phyloP scores from a whole-genome alignment of 805 yeast species.

The Torulaspora delbrueckii region DNA sequence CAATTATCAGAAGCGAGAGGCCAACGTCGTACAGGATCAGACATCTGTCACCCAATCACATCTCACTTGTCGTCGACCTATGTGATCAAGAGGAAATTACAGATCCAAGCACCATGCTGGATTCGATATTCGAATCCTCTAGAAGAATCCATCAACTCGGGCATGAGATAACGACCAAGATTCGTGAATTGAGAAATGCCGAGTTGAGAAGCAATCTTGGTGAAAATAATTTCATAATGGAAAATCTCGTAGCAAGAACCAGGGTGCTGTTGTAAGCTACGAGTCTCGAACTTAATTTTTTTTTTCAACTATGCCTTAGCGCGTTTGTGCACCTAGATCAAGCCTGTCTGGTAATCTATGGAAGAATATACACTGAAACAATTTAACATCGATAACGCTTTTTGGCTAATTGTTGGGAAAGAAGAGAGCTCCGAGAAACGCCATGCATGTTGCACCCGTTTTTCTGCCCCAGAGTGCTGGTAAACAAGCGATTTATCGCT shows the following conservation, averaged over 20 bases:
- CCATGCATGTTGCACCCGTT: background rate
- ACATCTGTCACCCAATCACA: slow-evolving; percentile 12
- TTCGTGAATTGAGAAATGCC: slow-evolving; percentile 18
- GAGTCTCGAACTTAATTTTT: background rate
- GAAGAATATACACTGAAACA: background rate
- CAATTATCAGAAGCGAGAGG: slow-evolving; percentile 16
- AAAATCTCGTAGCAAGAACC: background rate
- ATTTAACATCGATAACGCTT: background rate
- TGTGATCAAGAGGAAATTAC: slow-evolving; percentile 15
- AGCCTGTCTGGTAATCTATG: background rate
- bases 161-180: slow-evolving; percentile 13
- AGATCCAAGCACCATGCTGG: background rate
- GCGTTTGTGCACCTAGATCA: background rate
- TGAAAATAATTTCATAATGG: slow-evolving; percentile 25
- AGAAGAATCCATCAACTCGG: slow-evolving; percentile 24
- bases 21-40: slow-evolving; percentile 19
- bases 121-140: slow-evolving; percentile 5
- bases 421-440: background rate
- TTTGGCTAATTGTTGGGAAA: background rate
- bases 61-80: slow-evolving; percentile 20
- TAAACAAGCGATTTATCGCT: background rate
- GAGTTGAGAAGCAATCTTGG: slow-evolving; percentile 32
- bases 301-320: background rate
- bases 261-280: slow-evolving; percentile 3
- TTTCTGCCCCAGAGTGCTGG: background rate